Percentiles rank a stretch among this genome's conserved stretches.
Evolutionary conservation across 1,284 basidiomycete genomes (phyloP).

Genomic region (Wallemia mellicola): DNA sequence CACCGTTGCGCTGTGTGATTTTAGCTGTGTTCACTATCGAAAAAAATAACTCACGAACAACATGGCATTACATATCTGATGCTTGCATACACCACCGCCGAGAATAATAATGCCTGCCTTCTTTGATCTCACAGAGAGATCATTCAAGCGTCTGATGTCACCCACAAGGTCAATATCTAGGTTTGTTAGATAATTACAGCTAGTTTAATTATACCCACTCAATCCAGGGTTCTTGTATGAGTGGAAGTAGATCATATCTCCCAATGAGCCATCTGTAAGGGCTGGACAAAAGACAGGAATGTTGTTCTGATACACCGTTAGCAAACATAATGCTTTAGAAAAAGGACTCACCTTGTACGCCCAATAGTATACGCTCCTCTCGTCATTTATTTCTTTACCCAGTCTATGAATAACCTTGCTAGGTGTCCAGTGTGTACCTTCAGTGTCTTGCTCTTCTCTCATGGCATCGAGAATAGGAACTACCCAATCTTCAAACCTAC

Average conservation of each 20-base stretch:
- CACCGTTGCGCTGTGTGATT: slow-evolving; percentile 57
- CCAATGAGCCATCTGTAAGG: slow-evolving; percentile 84
- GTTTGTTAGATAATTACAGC: neutral
- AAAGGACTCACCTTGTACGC: too few relatives aligned
- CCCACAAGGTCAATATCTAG: slow-evolving; percentile 61
- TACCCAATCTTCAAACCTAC: slow-evolving; percentile 97
- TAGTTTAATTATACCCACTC: neutral
- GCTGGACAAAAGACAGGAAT: slow-evolving; percentile 98
- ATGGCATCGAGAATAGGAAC: slow-evolving; percentile 73
- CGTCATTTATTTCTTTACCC: slow-evolving; percentile 89
- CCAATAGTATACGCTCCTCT: slow-evolving; percentile 85
- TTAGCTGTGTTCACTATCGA: neutral
- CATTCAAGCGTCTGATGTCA: slow-evolving; percentile 77
- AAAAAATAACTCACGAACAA: slow-evolving; percentile 36
- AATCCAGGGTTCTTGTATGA: slow-evolving; percentile 73
- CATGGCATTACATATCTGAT: slow-evolving; percentile 98
- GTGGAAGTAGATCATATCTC: slow-evolving; percentile 99
- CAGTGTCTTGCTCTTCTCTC: slow-evolving; percentile 45
- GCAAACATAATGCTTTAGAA: too few relatives aligned
- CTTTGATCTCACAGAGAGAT: slow-evolving; percentile 53
- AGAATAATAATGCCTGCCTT: slow-evolving; percentile 97
- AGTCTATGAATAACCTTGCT: slow-evolving; percentile 68
- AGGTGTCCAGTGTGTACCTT: slow-evolving; percentile 42
- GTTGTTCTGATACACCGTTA: too few relatives aligned
- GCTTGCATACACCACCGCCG: slow-evolving; percentile 95